These are phyloP conservation scores for Anisodus tanguticus DNA, from an alignment of 257 asterid genomes.

Conservation along the genomic window DNA sequence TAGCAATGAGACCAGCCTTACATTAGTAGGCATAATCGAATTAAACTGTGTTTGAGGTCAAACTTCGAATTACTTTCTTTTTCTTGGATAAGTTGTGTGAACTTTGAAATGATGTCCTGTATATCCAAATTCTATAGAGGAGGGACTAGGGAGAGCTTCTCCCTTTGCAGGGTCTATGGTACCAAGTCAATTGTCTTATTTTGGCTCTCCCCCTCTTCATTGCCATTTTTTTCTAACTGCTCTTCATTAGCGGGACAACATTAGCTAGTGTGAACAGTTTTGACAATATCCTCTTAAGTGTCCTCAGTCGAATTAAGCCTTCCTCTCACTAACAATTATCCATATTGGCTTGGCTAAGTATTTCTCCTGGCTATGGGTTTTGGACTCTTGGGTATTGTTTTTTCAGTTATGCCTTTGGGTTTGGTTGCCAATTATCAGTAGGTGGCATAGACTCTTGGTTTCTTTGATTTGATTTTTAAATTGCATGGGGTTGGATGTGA, in stretches of 20 bases:
- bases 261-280: not conserved
- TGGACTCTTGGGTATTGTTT: not conserved
- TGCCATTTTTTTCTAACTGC: not conserved
- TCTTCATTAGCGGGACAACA: not conserved
- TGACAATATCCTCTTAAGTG: not conserved
- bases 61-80: not conserved
- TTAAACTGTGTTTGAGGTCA: not conserved
- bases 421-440: conserved; percentile 10
- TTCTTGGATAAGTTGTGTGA: not conserved
- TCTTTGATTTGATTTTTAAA: conserved; percentile 4
- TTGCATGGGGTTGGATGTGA: not conserved
- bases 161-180: not conserved
- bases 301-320: not conserved
- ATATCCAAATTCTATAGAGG: not conserved
- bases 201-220: not conserved
- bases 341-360: conserved; percentile 5
- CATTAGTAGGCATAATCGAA: not conserved
- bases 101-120: not conserved
- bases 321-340: not conserved
- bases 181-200: not conserved
- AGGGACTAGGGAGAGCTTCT: not conserved
- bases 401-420: not conserved
- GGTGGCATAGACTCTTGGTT: conserved; percentile 4
- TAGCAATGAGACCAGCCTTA: not conserved
- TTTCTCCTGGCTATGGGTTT: not conserved